phyloP scores from a whole-genome alignment of 768 basidiomycete genomes.

The Boletus pseudopeckii region DNA sequence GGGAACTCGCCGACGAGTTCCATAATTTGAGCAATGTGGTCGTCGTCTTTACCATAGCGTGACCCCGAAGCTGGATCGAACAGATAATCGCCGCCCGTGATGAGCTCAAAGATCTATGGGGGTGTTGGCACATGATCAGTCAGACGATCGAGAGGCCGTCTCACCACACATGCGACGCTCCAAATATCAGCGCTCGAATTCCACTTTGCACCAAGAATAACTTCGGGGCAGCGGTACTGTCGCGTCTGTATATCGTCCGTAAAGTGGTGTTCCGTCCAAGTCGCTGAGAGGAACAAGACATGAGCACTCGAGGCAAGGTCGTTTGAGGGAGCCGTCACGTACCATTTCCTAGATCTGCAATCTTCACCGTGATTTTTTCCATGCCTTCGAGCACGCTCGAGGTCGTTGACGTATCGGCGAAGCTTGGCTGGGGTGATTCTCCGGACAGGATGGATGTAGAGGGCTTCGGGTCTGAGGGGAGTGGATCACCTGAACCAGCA shows the following conservation, averaged over 20 bases:
- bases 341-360: conserved; percentile 97
- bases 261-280: conserved; percentile 93
- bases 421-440: conserved; percentile 27
- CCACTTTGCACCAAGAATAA: conserved; percentile 96
- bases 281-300: conserved; percentile 40
- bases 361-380: conserved; percentile 94
- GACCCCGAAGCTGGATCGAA: conserved; percentile 96
- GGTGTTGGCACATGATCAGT: neutral
- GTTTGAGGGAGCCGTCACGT: conserved; percentile 23
- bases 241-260: conserved; percentile 98
- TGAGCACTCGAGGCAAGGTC: neutral
- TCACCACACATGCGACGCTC: conserved; percentile 91
- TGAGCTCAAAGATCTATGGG: conserved; percentile 83
- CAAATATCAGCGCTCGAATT: conserved; percentile 94
- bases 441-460: conserved; percentile 28
- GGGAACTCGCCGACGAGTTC: conserved; percentile 93
- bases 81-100: conserved; percentile 95
- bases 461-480: conserved; percentile 19
- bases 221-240: conserved; percentile 97
- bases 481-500: conserved; percentile 20
- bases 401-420: conserved; percentile 23
- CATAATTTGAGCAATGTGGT: conserved; percentile 97
- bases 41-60: conserved; percentile 94
- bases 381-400: conserved; percentile 35
- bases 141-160: conserved; percentile 28